Base-by-base conservation (phyloP, 1,284 basidiomycete species). In the Irpex rosettiformis region DNA sequence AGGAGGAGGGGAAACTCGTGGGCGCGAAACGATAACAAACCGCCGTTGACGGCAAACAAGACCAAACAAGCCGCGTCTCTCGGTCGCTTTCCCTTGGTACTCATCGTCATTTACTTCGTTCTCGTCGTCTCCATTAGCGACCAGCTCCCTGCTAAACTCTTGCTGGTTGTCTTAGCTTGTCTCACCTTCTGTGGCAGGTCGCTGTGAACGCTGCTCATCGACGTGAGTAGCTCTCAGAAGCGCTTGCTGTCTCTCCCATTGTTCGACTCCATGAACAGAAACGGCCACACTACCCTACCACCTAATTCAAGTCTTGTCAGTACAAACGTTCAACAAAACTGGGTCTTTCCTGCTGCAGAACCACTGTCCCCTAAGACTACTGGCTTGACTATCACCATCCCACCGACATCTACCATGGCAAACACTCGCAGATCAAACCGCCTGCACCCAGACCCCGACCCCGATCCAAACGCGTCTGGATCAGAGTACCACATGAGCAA, bases 401-500 rank as follows among this genome's bases (percentile, higher is more conserved):
- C 69, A 2, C 52, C 64, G 27, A 72, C 33, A 16, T 37, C 33
- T 37, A 37, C 33, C 10, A 37, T 72, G 72, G 62, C 71, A 21
- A 65, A 62, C 21, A 70, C 67, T 37, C 71, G 70, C 48, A 62
- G 65, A 30, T 58, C 65, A 1, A 53, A 64, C 25, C 65, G 68
- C 53, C 56, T 63, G 28, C 61, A 67, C 48, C 43, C 61, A 18
- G 58, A 22, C 18, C 13, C 8, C 21, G 33, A 66, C 59, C 64
- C 70, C 21, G 33, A 66, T 59, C 64, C 70, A 60, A 21, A 59
- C 18, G 67, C 81, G n/a, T 88, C 86, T 24, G 83, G 85, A 51
- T 89, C 87, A 27, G 85, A 88, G 65, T 89, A 89, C 68, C 77
- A 83, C 63, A 80, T 75, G 61, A 85, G 83, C 66, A 82, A 84